Percentiles rank a stretch among this genome's conserved stretches.
Evolutionary conservation across 345 rosid species (phyloP).

Genomic region (Turritis glabra): DNA sequence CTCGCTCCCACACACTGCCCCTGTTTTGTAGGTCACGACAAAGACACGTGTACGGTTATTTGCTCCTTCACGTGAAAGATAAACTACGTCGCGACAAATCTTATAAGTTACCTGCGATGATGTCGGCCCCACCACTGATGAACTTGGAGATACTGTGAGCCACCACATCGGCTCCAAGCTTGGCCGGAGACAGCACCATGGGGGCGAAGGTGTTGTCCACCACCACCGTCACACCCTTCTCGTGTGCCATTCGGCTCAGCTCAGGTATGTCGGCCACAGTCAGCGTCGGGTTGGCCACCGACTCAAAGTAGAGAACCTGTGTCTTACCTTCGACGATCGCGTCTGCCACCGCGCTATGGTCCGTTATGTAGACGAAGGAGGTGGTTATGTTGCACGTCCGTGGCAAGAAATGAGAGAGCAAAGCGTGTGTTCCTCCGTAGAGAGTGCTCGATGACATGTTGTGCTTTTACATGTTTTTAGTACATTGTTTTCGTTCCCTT

Average conservation of each 20-base stretch:
- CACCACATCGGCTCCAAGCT: slow-evolving; percentile 92
- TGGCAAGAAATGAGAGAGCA: slow-evolving; percentile 79
- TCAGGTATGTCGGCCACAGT: slow-evolving; percentile 75
- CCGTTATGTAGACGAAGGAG: slow-evolving; percentile 72
- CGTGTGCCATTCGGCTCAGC: slow-evolving; percentile 81
- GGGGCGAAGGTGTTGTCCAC: slow-evolving; percentile 96
- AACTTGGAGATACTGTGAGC: slow-evolving; percentile 92
- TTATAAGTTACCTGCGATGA: slow-evolving; percentile 69
- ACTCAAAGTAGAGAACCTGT: slow-evolving; percentile 79
- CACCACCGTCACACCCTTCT: slow-evolving; percentile 68
- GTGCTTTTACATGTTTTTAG: too few relatives aligned
- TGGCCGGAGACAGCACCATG: slow-evolving; percentile 87
- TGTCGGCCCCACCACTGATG: slow-evolving; percentile 95
- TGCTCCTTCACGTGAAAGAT: slow-evolving; percentile 17
- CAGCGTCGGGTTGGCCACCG: slow-evolving; percentile 84
- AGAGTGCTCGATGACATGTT: slow-evolving; percentile 57
- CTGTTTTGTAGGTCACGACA: slow-evolving; percentile 39
- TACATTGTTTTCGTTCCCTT: too few relatives aligned
- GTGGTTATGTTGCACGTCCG: slow-evolving; percentile 85
- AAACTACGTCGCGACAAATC: slow-evolving; percentile 18
- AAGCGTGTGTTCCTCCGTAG: slow-evolving; percentile 95
- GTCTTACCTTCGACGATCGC: slow-evolving; percentile 71
- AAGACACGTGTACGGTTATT: slow-evolving; percentile 39
- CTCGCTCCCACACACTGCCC: slow-evolving; percentile 90
- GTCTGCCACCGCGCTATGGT: slow-evolving; percentile 53